Conservation (phyloP, 768 basidiomycete genomes). For the Chlorophyllum brunneum region DNA sequence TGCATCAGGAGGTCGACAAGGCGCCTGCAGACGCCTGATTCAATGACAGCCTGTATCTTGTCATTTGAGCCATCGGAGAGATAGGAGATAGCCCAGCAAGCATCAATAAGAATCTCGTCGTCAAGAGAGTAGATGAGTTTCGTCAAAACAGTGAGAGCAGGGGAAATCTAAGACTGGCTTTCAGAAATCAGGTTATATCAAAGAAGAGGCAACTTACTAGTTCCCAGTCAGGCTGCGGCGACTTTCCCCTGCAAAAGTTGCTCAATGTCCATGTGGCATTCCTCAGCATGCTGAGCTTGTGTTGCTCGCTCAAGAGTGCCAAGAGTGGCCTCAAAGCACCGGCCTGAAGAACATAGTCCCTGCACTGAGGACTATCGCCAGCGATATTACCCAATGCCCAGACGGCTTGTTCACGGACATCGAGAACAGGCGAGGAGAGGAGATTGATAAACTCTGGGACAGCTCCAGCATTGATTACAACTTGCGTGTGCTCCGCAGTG, state of each 20-base stretch:
- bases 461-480: slow-evolving; percentile 91
- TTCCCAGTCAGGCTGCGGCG: slow-evolving; percentile 98
- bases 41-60: slow-evolving; percentile 99
- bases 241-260: slow-evolving; percentile 98
- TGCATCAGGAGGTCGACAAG: slow-evolving; percentile 97
- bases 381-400: slow-evolving; percentile 99
- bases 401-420: slow-evolving; percentile 98
- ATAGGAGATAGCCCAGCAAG: slow-evolving; percentile 99
- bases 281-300: slow-evolving; percentile 97
- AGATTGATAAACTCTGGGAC: slow-evolving; percentile 98
- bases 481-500: slow-evolving; percentile 97
- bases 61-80: slow-evolving; percentile 98
- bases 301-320: slow-evolving; percentile 87
- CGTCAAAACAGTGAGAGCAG: slow-evolving; percentile 92
- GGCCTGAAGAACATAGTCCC: slow-evolving; percentile 93
- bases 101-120: slow-evolving; percentile 98
- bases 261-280: slow-evolving; percentile 99
- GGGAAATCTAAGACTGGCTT: slow-evolving; percentile 76
- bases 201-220: slow-evolving; percentile 51
- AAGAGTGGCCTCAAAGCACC: slow-evolving; percentile 93
- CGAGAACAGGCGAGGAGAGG: slow-evolving; percentile 88
- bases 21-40: slow-evolving; percentile 95
- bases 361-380: slow-evolving; percentile 95
- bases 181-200: slow-evolving; percentile 2
- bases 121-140: slow-evolving; percentile 99